phyloP scores from a whole-genome alignment of 495 filamentous ascomycete genomes.

The Aspergillus egyptiacus region DNA sequence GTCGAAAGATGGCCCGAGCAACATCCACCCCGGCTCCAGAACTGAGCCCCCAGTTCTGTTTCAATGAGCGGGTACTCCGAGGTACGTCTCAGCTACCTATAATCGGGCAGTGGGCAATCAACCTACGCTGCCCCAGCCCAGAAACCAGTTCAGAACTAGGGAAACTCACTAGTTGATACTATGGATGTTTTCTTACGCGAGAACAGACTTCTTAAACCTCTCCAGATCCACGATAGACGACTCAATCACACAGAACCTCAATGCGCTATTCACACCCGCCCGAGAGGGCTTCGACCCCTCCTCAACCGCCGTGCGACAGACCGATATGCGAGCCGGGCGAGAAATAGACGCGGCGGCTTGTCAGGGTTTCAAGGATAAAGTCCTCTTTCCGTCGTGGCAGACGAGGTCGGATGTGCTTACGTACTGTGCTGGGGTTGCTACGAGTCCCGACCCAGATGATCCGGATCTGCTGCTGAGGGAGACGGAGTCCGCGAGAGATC shows the following conservation, averaged over 20 bases:
- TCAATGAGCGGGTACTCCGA: slow-evolving; percentile 76
- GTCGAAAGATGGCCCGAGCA: slow-evolving; percentile 54
- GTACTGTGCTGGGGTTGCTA: slow-evolving; percentile 87
- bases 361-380: slow-evolving; percentile 63
- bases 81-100: slow-evolving; percentile 45
- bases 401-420: slow-evolving; percentile 75
- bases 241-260: slow-evolving; percentile 86
- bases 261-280: slow-evolving; percentile 77
- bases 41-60: slow-evolving; percentile 88
- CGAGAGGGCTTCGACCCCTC: slow-evolving; percentile 69
- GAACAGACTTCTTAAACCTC: slow-evolving; percentile 81
- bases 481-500: slow-evolving; percentile 61
- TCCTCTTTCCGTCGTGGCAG: slow-evolving; percentile 88
- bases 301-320: slow-evolving; percentile 59
- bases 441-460: slow-evolving; percentile 80
- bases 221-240: slow-evolving; percentile 86
- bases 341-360: slow-evolving; percentile 59
- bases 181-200: neutral
- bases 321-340: slow-evolving; percentile 33
- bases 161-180: slow-evolving; percentile 8
- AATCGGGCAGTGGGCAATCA: neutral
- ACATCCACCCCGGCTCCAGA: slow-evolving; percentile 48
- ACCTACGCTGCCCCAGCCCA: neutral
- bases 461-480: slow-evolving; percentile 67
- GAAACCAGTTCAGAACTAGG: neutral